phyloP scores from a whole-genome alignment of 2,329 filamentous ascomycete species.

The Beauveria sp. region DNA sequence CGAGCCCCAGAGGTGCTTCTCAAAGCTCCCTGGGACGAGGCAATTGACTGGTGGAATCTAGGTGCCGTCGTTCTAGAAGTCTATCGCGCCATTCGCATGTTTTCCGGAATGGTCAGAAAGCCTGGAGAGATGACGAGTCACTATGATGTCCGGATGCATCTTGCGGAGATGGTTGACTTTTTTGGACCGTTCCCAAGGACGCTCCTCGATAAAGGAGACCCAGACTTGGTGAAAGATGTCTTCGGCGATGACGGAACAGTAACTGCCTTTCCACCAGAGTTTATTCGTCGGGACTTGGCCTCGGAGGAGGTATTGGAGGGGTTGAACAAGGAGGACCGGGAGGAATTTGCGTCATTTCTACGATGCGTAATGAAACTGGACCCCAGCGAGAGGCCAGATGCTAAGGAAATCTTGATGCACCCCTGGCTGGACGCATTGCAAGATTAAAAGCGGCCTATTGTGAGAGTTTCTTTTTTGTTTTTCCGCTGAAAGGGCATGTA shows the following conservation, averaged over 20 bases:
- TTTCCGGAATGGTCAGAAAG: constrained; percentile 2
- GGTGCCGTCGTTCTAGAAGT: constrained; percentile 16
- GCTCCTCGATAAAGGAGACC: constrained; percentile 12
- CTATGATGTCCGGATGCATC: constrained; percentile 13
- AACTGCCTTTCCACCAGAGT: background rate
- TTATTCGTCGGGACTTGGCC: background rate
- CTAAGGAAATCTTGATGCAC: constrained; percentile 10
- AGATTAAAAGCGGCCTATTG: background rate
- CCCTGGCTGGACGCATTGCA: constrained; percentile 13
- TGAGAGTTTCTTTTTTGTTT: too few relatives aligned
- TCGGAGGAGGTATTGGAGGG: constrained; percentile 12
- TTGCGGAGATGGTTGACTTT: constrained; percentile 15
- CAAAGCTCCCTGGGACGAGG: constrained; percentile 15
- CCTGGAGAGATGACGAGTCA: background rate
- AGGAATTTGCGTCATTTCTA: constrained; percentile 15
- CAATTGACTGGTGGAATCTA: constrained; percentile 18
- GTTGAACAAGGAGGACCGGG: constrained; percentile 7
- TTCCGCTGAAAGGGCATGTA: too few relatives aligned
- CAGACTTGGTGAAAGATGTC: background rate
- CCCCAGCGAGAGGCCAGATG: constrained; percentile 11
- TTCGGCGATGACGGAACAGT: constrained; percentile 13
- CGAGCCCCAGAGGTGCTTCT: constrained; percentile 20
- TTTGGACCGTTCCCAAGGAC: constrained; percentile 15
- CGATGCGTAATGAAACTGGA: constrained; percentile 14
- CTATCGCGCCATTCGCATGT: constrained; percentile 14